Evolutionary conservation across 768 basidiomycete genomes (phyloP), one percentile per base, ranked within the genome.

Genomic region (Russula sp.): DNA sequence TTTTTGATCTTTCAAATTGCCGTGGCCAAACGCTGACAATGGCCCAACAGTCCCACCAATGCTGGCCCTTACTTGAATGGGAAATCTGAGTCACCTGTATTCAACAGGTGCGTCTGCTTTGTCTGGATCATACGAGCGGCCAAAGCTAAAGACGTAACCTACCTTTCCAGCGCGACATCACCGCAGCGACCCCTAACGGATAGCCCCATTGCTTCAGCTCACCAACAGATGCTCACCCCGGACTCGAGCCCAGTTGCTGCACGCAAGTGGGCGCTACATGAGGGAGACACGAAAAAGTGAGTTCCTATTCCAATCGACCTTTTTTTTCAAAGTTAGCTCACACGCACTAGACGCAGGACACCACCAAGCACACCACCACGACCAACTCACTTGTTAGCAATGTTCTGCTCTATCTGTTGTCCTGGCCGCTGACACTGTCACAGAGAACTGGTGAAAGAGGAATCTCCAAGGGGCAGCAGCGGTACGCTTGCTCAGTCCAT

Each of bases 181-280:
- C 39, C 61, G 34, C 56, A 52, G 3, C 50, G 56, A 22, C 32
- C 47, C 39, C 22, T 49, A 4, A 52, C 42, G 50, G 56, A 63
- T 39, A 48, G 22, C 8, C 10, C 50, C 43, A 5, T 32, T 11
- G 22, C 61, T 42, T 46, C 61, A 29, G 46, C 35, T 5, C 56
- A 34, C 18, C 60, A 41, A 45, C 60, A 57, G 60, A 65, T 65
- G 61, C 55, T 65, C 35, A 65, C 64, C 3, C 64, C 64, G 22
- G 64, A 65, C 56, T 65, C 64, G 51, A 65, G 64, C 35, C 64
- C 64, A 29, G 5, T 58, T 11, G 50, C 47, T 7, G 64, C 64
- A 57, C 64, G 56, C 32, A 62, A 42, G 38, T 63, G 60, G 60
- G 56, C 56, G 13, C 29, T 57, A 39, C 60, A 61, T 35, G 60